Evolutionary conservation across 2,329 filamentous ascomycete species (phyloP).

Genomic region (Knoxdaviesia capensis): DNA sequence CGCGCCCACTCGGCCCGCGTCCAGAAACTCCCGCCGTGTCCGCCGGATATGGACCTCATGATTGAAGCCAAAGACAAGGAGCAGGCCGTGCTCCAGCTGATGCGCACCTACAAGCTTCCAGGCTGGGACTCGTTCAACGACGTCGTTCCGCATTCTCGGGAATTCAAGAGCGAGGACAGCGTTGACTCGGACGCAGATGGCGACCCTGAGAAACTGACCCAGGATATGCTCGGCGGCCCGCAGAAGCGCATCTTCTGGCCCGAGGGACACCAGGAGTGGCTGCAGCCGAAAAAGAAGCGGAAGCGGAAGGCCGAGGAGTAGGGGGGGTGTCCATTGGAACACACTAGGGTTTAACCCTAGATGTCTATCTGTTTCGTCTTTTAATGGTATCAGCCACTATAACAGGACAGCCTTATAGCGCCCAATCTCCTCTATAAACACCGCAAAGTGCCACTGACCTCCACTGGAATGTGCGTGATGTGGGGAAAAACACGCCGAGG

Average conservation of each 20-base stretch:
- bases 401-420: too few species aligned
- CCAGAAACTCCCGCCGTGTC: constrained; percentile 61
- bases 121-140: constrained; percentile 60
- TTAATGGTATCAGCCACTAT: too few species aligned
- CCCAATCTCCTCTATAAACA: too few species aligned
- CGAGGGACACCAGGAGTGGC: constrained; percentile 73
- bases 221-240: constrained; percentile 55
- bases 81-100: constrained; percentile 85
- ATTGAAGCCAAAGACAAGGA: constrained; percentile 98
- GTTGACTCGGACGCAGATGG: constrained; percentile 4
- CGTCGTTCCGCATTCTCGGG: constrained; percentile 42
- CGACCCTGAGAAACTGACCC: not conserved
- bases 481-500: too few species aligned
- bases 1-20: constrained; percentile 76
- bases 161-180: not conserved
- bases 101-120: constrained; percentile 70
- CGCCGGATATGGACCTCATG: constrained; percentile 82
- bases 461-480: too few species aligned
- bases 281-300: constrained; percentile 57
- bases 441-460: too few species aligned
- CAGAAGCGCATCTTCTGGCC: constrained; percentile 80
- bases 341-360: too few species aligned
- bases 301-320: constrained; percentile 20
- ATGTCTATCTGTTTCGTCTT: too few species aligned
- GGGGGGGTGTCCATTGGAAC: constrained; percentile 8